A percentile compares a stretch with the other conserved stretches of the same genome.
Conservation (phyloP, 345 rosid species). For the Raphanus raphanistrum region DNA sequence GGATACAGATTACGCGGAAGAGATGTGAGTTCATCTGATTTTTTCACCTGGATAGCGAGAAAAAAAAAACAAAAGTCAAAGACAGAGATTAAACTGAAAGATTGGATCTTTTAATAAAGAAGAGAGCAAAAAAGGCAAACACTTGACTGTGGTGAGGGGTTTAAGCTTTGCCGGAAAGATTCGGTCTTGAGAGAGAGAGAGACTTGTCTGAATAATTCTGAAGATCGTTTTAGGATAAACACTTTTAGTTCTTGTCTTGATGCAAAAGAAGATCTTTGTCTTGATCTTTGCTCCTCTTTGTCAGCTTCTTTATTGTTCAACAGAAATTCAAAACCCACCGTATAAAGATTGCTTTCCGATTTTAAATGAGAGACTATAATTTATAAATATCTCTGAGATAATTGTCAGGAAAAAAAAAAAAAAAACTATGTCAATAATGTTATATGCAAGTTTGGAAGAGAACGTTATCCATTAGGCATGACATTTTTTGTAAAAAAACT, state of each 20-base stretch:
- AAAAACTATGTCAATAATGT: not conserved
- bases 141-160: conserved; percentile 1
- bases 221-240: conserved; percentile 26
- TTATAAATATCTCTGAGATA: not conserved
- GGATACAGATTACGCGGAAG: conserved; percentile 52
- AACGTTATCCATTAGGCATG: conserved; percentile 2
- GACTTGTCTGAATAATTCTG: conserved; percentile 10
- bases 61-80: not conserved
- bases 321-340: conserved; percentile 38
- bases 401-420: not conserved
- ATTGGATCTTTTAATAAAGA: not conserved
- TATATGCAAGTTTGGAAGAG: not conserved
- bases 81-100: not conserved
- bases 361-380: not conserved
- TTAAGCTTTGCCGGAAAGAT: conserved; percentile 24
- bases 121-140: not conserved
- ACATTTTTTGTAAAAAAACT: not conserved
- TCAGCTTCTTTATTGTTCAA: conserved; percentile 32
- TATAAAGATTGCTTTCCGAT: conserved; percentile 31
- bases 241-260: conserved; percentile 28
- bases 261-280: conserved; percentile 28
- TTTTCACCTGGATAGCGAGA: not conserved
- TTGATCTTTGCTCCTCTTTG: conserved; percentile 26
- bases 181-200: conserved; percentile 1
- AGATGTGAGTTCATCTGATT: conserved; percentile 42